These are phyloP conservation scores for Penicillium steckii DNA, from an alignment of 495 filamentous ascomycete genomes.

Conservation along the genomic window DNA sequence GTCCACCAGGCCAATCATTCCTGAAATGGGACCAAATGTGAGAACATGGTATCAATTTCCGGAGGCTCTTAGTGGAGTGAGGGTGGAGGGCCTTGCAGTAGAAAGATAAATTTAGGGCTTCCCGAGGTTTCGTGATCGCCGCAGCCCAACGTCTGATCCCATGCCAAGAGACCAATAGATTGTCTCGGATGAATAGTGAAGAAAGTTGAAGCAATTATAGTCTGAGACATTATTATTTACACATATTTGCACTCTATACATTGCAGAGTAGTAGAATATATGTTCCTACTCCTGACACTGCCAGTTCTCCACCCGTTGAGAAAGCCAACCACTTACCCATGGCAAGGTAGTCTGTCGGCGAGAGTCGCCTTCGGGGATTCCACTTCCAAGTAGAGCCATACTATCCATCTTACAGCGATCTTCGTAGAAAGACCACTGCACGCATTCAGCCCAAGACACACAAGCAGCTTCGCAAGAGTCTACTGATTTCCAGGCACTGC, in stretches of 20 bases:
- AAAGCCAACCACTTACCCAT: slow-evolving; percentile 29
- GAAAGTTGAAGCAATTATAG: no score
- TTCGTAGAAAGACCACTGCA: slow-evolving; percentile 31
- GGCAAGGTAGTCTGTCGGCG: slow-evolving; percentile 22
- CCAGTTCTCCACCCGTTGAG: slow-evolving; percentile 21
- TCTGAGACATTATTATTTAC: slow-evolving; percentile 1
- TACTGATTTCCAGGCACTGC: slow-evolving; percentile 22
- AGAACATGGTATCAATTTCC: not conserved
- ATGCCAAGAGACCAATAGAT: no score
- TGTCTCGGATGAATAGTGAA: no score
- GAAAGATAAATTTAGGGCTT: not conserved
- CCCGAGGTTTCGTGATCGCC: not conserved
- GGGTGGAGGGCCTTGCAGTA: not conserved
- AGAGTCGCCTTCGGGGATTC: slow-evolving; percentile 22
- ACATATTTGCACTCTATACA: not conserved
- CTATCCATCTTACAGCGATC: slow-evolving; percentile 26
- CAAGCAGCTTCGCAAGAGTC: slow-evolving; percentile 28
- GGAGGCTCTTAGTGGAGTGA: no score
- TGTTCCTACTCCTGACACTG: slow-evolving; percentile 11
- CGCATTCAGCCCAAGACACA: slow-evolving; percentile 22
- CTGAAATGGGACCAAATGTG: not conserved
- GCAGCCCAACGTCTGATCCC: not conserved
- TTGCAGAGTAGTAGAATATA: not conserved
- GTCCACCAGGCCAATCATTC: not conserved
- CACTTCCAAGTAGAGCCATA: slow-evolving; percentile 19